phyloP scores from a whole-genome alignment of 768 basidiomycete species.

The Tulasnella sp. region DNA sequence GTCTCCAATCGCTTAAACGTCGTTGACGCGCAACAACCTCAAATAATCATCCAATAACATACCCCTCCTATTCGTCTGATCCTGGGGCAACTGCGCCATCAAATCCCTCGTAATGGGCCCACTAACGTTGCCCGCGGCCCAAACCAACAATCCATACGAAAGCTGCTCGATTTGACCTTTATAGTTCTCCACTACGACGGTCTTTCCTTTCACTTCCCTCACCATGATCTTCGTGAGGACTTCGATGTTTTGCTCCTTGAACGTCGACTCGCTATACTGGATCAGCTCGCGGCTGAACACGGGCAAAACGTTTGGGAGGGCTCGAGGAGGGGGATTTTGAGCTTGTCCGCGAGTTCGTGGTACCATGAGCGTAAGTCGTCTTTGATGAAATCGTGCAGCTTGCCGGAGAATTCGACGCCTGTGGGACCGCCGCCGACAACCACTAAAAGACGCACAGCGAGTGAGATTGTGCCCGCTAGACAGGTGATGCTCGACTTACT shows the following conservation, averaged over 20 bases:
- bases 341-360: conserved; percentile 81
- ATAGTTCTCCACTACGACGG: conserved; percentile 84
- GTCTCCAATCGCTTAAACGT: too few species aligned
- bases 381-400: conserved; percentile 82
- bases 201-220: conserved; percentile 79
- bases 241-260: conserved; percentile 96
- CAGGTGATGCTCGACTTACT: too few species aligned
- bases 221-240: conserved; percentile 99
- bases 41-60: too few species aligned
- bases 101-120: too few species aligned
- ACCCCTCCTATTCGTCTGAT: too few species aligned
- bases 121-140: conserved; percentile 55
- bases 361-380: conserved; percentile 73
- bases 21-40: too few species aligned
- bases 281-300: conserved; percentile 73
- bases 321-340: conserved; percentile 95
- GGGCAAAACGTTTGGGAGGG: conserved; percentile 89
- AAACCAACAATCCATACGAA: conserved; percentile 90
- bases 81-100: too few species aligned
- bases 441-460: too few species aligned
- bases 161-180: conserved; percentile 83
- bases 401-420: conserved; percentile 78
- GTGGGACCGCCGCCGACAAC: conserved; percentile 97
- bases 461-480: too few species aligned
- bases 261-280: conserved; percentile 88